These are phyloP conservation scores for Penicillium robsamsonii DNA, from an alignment of 495 filamentous ascomycete genomes.

Conservation along the genomic window DNA sequence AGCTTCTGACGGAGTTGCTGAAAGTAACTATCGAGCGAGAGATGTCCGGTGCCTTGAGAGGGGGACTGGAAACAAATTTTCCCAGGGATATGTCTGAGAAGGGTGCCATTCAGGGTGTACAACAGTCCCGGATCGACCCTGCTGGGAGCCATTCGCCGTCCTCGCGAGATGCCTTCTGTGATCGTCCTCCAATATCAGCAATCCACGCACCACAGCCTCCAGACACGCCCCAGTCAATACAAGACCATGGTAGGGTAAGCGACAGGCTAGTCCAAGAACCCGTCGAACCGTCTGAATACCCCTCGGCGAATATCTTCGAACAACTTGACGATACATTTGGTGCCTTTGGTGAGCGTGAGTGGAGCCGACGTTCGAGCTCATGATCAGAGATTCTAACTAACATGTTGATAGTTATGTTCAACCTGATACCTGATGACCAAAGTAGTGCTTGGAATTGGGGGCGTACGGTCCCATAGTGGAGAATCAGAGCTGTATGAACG, in stretches of 20 bases:
- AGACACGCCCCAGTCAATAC: background rate
- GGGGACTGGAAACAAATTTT: background rate
- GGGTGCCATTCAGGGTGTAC: background rate
- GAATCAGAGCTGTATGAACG: background rate
- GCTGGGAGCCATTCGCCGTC: background rate
- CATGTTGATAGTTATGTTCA: constrained; percentile 7
- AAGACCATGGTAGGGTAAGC: background rate
- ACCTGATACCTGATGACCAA: constrained; percentile 9
- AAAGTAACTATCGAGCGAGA: constrained; percentile 21
- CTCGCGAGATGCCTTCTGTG: background rate
- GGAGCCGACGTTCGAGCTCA: background rate
- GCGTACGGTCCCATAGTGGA: background rate
- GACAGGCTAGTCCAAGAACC: background rate
- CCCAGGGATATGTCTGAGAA: background rate
- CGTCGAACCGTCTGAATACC: background rate
- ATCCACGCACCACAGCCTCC: background rate
- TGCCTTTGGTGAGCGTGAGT: constrained; percentile 15
- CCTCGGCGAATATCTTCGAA: constrained; percentile 9
- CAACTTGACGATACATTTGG: constrained; percentile 13
- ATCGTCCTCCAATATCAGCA: background rate
- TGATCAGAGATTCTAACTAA: background rate
- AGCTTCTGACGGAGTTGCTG: constrained; percentile 22
- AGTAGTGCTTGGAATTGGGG: constrained; percentile 11
- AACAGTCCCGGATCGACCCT: background rate
- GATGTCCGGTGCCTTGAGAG: constrained; percentile 15